Conservation (phyloP, 2,329 filamentous ascomycete species). For the Ramularia collo-cygni region DNA sequence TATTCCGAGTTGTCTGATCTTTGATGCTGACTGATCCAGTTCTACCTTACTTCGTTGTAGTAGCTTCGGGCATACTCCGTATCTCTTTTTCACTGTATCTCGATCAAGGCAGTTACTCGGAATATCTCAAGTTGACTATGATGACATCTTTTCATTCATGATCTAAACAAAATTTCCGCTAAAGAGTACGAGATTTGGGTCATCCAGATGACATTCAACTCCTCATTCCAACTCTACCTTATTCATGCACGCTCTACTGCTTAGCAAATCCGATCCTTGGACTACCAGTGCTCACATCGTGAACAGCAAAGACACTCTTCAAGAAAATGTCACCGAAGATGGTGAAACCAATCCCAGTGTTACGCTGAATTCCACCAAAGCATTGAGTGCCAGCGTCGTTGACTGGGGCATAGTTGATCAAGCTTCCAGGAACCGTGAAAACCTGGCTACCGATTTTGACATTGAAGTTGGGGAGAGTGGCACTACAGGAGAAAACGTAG, state of each 20-base stretch:
- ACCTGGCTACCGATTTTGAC: slow-evolving; percentile 45
- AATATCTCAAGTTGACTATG: too few relatives aligned
- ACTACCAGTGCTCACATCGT: slow-evolving; percentile 46
- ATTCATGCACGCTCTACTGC: slow-evolving; percentile 20
- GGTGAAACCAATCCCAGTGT: slow-evolving; percentile 50
- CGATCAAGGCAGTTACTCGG: too few relatives aligned
- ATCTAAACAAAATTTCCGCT: too few relatives aligned
- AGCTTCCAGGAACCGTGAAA: slow-evolving; percentile 46
- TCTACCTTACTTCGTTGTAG: too few relatives aligned
- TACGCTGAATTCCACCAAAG: slow-evolving; percentile 69
- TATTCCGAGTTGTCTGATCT: too few relatives aligned
- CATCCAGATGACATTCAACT: too few relatives aligned
- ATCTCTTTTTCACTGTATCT: too few relatives aligned
- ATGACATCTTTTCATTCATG: too few relatives aligned
- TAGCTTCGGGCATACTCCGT: too few relatives aligned
- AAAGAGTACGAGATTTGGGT: too few relatives aligned
- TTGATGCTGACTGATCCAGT: too few relatives aligned
- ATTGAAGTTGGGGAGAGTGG: slow-evolving; percentile 48
- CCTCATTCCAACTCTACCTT: too few relatives aligned
- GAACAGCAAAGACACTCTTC: slow-evolving; percentile 69
- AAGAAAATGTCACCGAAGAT: slow-evolving; percentile 70
- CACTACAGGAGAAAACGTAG: slow-evolving; percentile 48
- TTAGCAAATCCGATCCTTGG: slow-evolving; percentile 41
- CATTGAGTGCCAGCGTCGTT: slow-evolving; percentile 43
- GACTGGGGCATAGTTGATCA: slow-evolving; percentile 49